Base-by-base conservation (phyloP, 1,139 yeast species). In the Sugiyamaella pinicola region DNA sequence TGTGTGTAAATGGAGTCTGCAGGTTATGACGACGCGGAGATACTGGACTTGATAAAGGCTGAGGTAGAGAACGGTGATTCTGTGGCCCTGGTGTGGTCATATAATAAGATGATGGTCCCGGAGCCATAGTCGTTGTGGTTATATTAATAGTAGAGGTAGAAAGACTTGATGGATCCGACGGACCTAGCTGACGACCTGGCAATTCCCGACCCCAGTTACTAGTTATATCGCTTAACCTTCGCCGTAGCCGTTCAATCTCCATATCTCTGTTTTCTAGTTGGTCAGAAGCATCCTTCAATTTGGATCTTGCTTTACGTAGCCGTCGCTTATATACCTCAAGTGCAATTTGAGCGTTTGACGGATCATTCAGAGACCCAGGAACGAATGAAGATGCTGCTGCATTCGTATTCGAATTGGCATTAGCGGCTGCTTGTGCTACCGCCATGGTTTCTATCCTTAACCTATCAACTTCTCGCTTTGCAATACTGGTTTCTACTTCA, bases 381-480 rank as follows among this genome's bases (percentile, higher is more conserved):
- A 35, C 17, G n/a, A 22, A 37, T 37, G 40, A 38, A 38, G 29
- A n/a, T 29, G 52, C 43, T n/a, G n/a, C n/a, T n/a, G n/a, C n/a
- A n/a, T n/a, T n/a, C n/a, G n/a, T n/a, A 24, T 19, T 39, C 12
- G 51, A 15, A 28, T n/a, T 29, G 26, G 35, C 39, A 15, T 50
- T 34, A 28, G 46, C 47, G 13, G 48, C 49, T 13, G 51, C 51
- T 38, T 45, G 54, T 46, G 52, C 44, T 48, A 60, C 55, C 39
- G 54, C 59, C 52, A 55, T 47, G 57, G 50, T 60, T 59, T 72
- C 74, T 47, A 69, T 67, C 48, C 74, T 71, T 44, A 79, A 66
- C 48, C 79, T 69, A 57, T 79, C 82, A 26, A 75, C 76, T 59
- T 79, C 81, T 40, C 80, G 74, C 60, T 76, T 74, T 43, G 72